Conservation (phyloP, 1,139 yeast species). For the Candida smagusa region DNA sequence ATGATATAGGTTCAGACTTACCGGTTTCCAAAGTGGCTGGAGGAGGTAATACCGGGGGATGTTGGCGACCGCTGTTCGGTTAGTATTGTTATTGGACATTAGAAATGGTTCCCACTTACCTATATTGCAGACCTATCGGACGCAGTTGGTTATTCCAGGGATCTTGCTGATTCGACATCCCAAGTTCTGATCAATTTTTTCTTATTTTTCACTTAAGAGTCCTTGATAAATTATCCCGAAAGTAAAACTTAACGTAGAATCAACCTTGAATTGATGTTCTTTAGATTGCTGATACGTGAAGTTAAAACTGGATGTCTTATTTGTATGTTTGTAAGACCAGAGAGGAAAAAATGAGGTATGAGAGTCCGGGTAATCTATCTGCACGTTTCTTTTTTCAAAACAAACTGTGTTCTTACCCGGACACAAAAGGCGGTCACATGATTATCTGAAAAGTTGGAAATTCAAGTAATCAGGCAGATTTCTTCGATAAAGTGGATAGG, state of each 20-base stretch:
- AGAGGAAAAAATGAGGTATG: too few relatives aligned
- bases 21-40: constrained; percentile 54
- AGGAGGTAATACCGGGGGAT: constrained; percentile 55
- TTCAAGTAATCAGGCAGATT: constrained; percentile 12
- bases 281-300: too few relatives aligned
- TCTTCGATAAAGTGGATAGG: constrained; percentile 96
- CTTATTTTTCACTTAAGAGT: too few relatives aligned
- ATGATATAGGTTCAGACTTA: constrained; percentile 19
- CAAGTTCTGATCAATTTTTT: too few relatives aligned
- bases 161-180: constrained; percentile 44
- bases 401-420: constrained; percentile 5
- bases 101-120: constrained; percentile 29
- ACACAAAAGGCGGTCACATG: background rate
- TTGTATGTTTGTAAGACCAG: too few relatives aligned
- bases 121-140: constrained; percentile 45
- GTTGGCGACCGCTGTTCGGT: constrained; percentile 33
- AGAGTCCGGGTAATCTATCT: too few relatives aligned
- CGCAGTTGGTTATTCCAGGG: constrained; percentile 46
- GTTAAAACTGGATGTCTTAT: too few relatives aligned
- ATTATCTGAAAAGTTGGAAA: background rate
- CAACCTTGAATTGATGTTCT: too few relatives aligned
- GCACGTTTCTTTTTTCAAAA: too few relatives aligned
- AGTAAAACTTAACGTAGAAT: too few relatives aligned
- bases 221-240: too few relatives aligned
- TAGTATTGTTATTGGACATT: constrained; percentile 1